Evolutionary conservation across 805 yeast genomes (phyloP).

Genomic region (Candida nitratophila): DNA sequence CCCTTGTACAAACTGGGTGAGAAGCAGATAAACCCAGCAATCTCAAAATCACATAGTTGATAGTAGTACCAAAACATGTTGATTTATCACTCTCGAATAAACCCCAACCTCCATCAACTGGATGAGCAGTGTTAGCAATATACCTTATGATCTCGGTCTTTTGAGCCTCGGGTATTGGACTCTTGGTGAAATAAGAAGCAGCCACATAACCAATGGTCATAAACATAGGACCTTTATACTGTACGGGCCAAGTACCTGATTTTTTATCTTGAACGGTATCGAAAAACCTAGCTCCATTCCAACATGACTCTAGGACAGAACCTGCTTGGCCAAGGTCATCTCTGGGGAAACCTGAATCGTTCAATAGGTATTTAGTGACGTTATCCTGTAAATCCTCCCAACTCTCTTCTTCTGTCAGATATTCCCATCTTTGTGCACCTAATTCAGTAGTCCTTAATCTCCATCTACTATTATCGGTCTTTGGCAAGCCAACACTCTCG

Average conservation of each 20-base stretch:
- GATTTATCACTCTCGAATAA: conserved; percentile 86
- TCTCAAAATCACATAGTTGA: conserved; percentile 79
- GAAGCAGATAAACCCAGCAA: conserved; percentile 66
- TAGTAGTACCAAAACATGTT: conserved; percentile 89
- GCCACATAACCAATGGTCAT: conserved; percentile 86
- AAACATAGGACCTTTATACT: conserved; percentile 97
- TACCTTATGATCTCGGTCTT: conserved; percentile 73
- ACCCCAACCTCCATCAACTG: conserved; percentile 99
- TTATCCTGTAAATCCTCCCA: conserved; percentile 42
- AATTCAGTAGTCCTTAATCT: conserved; percentile 58
- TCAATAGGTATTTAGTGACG: conserved; percentile 45
- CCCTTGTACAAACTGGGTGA: conserved; percentile 74
- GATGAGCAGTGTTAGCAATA: conserved; percentile 86
- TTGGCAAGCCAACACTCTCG: conserved; percentile 59
- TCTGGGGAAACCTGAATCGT: conserved; percentile 13
- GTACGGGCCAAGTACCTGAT: conserved; percentile 86
- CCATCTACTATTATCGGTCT: conserved; percentile 72
- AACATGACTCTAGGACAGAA: conserved; percentile 47
- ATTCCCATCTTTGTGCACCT: conserved; percentile 84
- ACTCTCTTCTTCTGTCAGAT: conserved; percentile 33
- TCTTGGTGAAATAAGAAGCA: conserved; percentile 61
- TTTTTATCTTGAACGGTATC: conserved; percentile 60
- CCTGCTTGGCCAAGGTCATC: conserved; percentile 24
- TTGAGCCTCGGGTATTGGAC: conserved; percentile 60
- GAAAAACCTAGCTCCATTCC: conserved; percentile 69